Conservation (phyloP, 1,284 basidiomycete species). For the Boletus semigastroideus region DNA sequence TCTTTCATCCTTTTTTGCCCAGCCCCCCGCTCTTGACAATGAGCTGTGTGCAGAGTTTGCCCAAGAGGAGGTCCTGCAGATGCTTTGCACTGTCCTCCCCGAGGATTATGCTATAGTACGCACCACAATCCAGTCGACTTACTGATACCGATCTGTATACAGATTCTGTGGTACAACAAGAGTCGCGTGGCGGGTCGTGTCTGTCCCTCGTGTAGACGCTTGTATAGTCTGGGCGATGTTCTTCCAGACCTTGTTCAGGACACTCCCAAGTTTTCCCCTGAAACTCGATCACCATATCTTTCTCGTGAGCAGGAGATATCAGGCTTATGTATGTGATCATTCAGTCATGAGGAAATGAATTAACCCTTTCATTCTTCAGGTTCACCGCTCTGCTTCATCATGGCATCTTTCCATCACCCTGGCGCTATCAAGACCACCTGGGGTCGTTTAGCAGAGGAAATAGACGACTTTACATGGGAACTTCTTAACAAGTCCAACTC, state of each 20-base stretch:
- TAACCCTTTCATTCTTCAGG: constrained; percentile 41
- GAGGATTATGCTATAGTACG: constrained; percentile 69
- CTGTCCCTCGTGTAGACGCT: constrained; percentile 71
- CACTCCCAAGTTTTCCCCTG: constrained; percentile 23
- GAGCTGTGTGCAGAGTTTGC: constrained; percentile 71
- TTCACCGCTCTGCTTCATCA: constrained; percentile 71
- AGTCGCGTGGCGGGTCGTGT: constrained; percentile 64
- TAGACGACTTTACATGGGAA: constrained; percentile 64
- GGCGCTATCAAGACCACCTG: constrained; percentile 64
- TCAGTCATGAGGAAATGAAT: not conserved
- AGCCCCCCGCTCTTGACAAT: constrained; percentile 59
- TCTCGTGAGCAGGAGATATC: constrained; percentile 67
- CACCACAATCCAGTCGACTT: constrained; percentile 43
- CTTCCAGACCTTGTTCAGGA: constrained; percentile 50
- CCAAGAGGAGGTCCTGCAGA: constrained; percentile 67
- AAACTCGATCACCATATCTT: constrained; percentile 43
- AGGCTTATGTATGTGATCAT: constrained; percentile 59
- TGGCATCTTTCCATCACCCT: constrained; percentile 66
- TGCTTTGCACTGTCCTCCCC: constrained; percentile 66
- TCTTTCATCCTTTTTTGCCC: constrained; percentile 61
- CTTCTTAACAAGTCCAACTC: constrained; percentile 49
- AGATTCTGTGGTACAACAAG: constrained; percentile 86
- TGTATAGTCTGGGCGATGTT: constrained; percentile 66
- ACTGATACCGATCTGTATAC: not conserved
- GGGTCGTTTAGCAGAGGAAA: constrained; percentile 66